These are phyloP conservation scores for Penicillium hordei DNA, from an alignment of 2,329 filamentous ascomycete genomes.

Conservation along the genomic window DNA sequence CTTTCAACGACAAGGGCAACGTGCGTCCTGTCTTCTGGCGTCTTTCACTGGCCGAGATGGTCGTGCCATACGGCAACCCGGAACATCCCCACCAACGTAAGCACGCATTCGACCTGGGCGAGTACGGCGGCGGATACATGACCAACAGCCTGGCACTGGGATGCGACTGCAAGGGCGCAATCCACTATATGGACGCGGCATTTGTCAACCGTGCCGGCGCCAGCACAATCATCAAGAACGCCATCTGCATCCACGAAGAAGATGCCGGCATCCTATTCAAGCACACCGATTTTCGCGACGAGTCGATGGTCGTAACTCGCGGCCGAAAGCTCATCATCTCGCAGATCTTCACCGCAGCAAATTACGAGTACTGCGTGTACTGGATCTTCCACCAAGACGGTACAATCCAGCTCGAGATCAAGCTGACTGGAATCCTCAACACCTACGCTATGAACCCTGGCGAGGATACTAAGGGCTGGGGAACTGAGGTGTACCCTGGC, in stretches of 20 bases:
- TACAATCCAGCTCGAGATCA: slow-evolving; percentile 86
- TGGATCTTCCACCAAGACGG: slow-evolving; percentile 94
- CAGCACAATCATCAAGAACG: slow-evolving; percentile 84
- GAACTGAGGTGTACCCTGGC: slow-evolving; percentile 84
- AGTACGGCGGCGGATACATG: slow-evolving; percentile 52
- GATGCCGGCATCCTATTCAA: slow-evolving; percentile 91
- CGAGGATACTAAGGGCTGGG: slow-evolving; percentile 83
- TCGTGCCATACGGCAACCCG: slow-evolving; percentile 68
- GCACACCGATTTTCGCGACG: slow-evolving; percentile 89
- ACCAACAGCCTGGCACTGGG: slow-evolving; percentile 49
- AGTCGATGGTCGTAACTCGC: slow-evolving; percentile 80
- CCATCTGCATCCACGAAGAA: slow-evolving; percentile 93
- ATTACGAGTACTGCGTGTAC: slow-evolving; percentile 88
- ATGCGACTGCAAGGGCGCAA: slow-evolving; percentile 55
- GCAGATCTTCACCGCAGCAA: slow-evolving; percentile 91
- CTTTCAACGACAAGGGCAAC: slow-evolving; percentile 79
- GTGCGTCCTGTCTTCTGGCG: slow-evolving; percentile 82
- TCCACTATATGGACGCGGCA: slow-evolving; percentile 86
- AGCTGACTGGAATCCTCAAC: slow-evolving; percentile 89
- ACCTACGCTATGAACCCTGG: slow-evolving; percentile 79
- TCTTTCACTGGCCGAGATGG: slow-evolving; percentile 88
- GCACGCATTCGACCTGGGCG: slow-evolving; percentile 50
- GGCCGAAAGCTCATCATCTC: slow-evolving; percentile 83
- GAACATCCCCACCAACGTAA: slow-evolving; percentile 52
- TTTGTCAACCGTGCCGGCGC: slow-evolving; percentile 77